Evolutionary conservation across 2,329 filamentous ascomycete genomes (phyloP), one percentile per base, ranked within the genome.

Genomic region (Pyrenochaeta sp.): DNA sequence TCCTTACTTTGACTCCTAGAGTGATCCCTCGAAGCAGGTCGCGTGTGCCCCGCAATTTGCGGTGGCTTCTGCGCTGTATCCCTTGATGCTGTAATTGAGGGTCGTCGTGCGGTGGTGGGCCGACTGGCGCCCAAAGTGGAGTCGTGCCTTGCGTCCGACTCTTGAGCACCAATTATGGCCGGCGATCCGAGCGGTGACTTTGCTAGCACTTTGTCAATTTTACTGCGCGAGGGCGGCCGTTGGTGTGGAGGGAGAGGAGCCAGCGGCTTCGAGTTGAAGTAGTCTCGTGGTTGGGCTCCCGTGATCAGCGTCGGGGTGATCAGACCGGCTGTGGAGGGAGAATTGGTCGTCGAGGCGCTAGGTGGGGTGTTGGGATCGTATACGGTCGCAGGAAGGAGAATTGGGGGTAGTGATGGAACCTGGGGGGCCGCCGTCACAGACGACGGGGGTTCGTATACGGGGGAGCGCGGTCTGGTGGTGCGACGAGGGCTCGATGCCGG

Each of bases 401-500:
- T 46, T 27, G 65, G 69, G 34, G 72, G 69, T 49, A 75, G 61
- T 19, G 71, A 67, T 50, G 59, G 75, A 62, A 71, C 72, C 65
- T 52, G 73, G 54, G 61, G 77, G 27, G 76, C 70, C 9, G 72
- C 70, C 27, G 74, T 77, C 68, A 69, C 59, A 36, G 72, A 59
- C 56, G 67, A 48, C 36, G 71, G 62, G 39, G 75, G 72, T 59
- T 74, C 54, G 66, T 67, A 63, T 50, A 51, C 59, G 40, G 77
- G 75, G 24, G 76, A 78, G 56, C 66, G 68, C 22, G 70, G 71
- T 44, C 72, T 54, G 39, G 67, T 48, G 28, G 67, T 48, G 28
- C 74, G 70, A 32, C 71, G 72, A 50, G 77, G 76, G 54, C 77
- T 81, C 56, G 78, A 69, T 34, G 69, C 63, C 30, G 78, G 78